These are phyloP conservation scores for Ogataea naganishii DNA, from an alignment of 805 yeast species.

Conservation along the genomic window DNA sequence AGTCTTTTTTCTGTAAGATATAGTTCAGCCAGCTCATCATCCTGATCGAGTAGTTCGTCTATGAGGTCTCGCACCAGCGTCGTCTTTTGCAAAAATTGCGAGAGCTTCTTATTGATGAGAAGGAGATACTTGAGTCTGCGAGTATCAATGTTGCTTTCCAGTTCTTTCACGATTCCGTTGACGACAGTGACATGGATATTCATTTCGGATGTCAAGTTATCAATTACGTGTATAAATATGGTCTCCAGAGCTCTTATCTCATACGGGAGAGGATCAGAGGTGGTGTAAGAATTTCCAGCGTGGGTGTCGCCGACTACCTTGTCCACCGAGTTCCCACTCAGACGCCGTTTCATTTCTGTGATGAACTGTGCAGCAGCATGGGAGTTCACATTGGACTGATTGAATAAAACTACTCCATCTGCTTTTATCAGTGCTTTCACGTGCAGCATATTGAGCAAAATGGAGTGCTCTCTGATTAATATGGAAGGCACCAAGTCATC, in stretches of 20 bases:
- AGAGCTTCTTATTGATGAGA: conserved; percentile 76
- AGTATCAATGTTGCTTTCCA: conserved; percentile 78
- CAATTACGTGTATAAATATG: conserved; percentile 69
- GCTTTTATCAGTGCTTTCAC: conserved; percentile 43
- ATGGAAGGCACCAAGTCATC: conserved; percentile 52
- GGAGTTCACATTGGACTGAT: conserved; percentile 35
- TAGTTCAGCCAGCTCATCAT: conserved; percentile 76
- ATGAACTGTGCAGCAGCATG: conserved; percentile 35
- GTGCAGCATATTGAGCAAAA: conserved; percentile 39
- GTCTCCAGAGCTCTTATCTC: conserved; percentile 90
- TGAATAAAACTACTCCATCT: conserved; percentile 44
- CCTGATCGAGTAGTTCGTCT: conserved; percentile 80
- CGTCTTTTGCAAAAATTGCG: conserved; percentile 80
- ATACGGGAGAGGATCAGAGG: conserved; percentile 49
- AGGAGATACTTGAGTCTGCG: conserved; percentile 69
- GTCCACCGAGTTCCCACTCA: too few species aligned
- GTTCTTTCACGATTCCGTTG: conserved; percentile 60
- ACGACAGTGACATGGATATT: conserved; percentile 74
- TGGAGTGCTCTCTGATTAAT: conserved; percentile 36
- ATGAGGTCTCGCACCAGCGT: conserved; percentile 72
- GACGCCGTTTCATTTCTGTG: conserved; percentile 30
- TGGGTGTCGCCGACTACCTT: too few species aligned
- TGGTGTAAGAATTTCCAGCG: conserved; percentile 22
- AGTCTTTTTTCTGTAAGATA: conserved; percentile 56
- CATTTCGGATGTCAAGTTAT: conserved; percentile 79